These are phyloP conservation scores for Beta vulgaris DNA, from an alignment of 148 eudicot species.

Conservation along the genomic window DNA sequence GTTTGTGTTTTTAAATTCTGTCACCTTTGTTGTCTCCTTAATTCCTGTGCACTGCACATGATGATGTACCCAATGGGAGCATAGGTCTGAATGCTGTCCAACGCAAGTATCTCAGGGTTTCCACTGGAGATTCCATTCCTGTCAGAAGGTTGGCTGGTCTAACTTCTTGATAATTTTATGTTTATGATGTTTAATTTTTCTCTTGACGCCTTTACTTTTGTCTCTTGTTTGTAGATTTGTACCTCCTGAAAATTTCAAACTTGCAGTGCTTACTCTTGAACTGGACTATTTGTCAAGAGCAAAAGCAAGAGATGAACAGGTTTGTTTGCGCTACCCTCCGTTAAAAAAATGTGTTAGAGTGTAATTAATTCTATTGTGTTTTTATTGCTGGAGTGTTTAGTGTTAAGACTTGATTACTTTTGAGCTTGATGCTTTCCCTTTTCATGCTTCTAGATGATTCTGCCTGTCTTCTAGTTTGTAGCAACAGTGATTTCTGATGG, in stretches of 20 bases:
- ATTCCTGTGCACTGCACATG: conserved; percentile 47
- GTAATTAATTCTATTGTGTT: neutral
- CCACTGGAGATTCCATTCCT: conserved; percentile 34
- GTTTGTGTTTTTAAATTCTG: neutral
- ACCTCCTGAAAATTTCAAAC: conserved; percentile 72
- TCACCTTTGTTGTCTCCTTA: conserved; percentile 32
- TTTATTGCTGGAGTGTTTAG: neutral
- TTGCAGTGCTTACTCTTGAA: conserved; percentile 81
- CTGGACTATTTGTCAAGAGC: conserved; percentile 82
- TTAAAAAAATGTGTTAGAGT: neutral
- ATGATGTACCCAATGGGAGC: conserved; percentile 51
- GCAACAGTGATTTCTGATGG: neutral
- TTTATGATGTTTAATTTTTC: neutral
- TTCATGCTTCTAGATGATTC: neutral
- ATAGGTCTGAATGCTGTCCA: conserved; percentile 74
- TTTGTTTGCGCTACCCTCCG: conserved; percentile 14
- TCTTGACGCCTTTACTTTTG: neutral
- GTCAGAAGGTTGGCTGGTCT: conserved; percentile 52
- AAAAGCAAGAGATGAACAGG: conserved; percentile 67
- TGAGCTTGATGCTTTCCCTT: conserved; percentile 4
- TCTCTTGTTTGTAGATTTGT: conserved; percentile 40
- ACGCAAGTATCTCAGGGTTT: conserved; percentile 42
- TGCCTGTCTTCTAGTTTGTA: neutral
- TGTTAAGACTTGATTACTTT: neutral
- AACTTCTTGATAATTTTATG: neutral